Conservation (phyloP, 2,329 filamentous ascomycete species). For the Alternaria longipes region DNA sequence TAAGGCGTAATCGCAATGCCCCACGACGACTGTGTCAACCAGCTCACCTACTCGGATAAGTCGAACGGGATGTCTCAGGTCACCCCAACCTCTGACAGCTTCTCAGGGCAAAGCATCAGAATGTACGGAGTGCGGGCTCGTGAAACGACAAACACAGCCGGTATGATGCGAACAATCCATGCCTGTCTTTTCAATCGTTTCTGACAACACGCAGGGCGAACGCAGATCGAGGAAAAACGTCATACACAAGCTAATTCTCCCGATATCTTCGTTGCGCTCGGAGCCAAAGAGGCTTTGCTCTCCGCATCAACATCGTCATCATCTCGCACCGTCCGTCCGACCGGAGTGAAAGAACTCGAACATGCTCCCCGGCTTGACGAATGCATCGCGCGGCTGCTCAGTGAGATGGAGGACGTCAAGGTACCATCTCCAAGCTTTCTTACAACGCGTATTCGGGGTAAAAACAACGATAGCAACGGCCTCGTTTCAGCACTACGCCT, state of each 20-base stretch:
- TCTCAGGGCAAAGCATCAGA: neutral
- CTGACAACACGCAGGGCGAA: neutral
- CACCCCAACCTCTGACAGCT: neutral
- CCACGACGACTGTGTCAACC: neutral
- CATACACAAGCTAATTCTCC: neutral
- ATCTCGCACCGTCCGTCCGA: neutral
- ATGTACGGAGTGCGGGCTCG: neutral
- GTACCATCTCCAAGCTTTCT: neutral
- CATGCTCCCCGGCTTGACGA: neutral
- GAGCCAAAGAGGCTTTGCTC: neutral
- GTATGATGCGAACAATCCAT: neutral
- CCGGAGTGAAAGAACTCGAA: neutral
- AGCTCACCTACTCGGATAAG: neutral
- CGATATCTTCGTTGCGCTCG: neutral
- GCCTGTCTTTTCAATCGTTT: neutral
- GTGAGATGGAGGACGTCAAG: neutral
- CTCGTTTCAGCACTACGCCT: neutral
- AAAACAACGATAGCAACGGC: neutral
- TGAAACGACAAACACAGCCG: neutral
- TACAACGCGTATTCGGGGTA: neutral
- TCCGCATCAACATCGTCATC: neutral
- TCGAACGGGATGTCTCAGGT: neutral
- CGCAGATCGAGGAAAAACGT: neutral
- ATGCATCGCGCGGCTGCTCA: neutral
- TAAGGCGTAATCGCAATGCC: neutral